These are phyloP conservation scores for Saccharum officinarum DNA, from an alignment of 176 grass and related monocot genomes.

Conservation along the genomic window DNA sequence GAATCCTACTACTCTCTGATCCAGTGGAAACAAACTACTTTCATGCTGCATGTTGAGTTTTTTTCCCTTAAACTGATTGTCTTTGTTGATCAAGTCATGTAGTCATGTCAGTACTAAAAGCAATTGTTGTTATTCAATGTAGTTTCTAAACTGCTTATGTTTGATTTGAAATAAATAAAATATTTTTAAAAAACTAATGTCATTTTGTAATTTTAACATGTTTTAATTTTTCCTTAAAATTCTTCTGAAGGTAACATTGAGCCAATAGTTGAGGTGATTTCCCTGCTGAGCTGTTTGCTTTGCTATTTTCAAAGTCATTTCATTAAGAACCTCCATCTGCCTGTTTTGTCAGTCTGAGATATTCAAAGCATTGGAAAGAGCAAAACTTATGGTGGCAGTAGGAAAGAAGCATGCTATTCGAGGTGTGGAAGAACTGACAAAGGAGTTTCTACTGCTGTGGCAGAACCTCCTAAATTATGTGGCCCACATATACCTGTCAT, in stretches of 20 bases:
- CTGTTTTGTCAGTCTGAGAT: constrained; percentile 71
- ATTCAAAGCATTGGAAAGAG: constrained; percentile 92
- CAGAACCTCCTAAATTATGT: too few relatives aligned
- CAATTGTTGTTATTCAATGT: neutral
- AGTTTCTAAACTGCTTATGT: neutral
- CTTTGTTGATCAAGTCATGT: neutral
- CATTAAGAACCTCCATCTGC: constrained; percentile 24
- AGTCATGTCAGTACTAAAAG: neutral
- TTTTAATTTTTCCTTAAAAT: neutral
- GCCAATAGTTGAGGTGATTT: constrained; percentile 71
- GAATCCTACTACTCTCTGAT: neutral
- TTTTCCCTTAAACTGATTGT: neutral
- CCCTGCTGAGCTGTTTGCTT: neutral
- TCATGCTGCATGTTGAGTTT: neutral
- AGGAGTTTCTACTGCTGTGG: constrained; percentile 96
- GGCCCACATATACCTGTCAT: too few relatives aligned
- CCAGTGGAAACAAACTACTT: constrained; percentile 1
- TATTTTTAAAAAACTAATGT: neutral
- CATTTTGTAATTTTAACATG: neutral
- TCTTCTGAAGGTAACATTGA: constrained; percentile 79
- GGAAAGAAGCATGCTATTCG: constrained; percentile 70
- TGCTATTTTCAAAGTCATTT: constrained; percentile 14
- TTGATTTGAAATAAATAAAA: neutral
- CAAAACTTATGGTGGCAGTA: constrained; percentile 67
- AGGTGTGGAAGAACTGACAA: constrained; percentile 98